A percentile compares a stretch with the other conserved stretches of the same genome.
Conservation (phyloP, 2,329 filamentous ascomycete genomes). For the Trichoderma endophyticum region DNA sequence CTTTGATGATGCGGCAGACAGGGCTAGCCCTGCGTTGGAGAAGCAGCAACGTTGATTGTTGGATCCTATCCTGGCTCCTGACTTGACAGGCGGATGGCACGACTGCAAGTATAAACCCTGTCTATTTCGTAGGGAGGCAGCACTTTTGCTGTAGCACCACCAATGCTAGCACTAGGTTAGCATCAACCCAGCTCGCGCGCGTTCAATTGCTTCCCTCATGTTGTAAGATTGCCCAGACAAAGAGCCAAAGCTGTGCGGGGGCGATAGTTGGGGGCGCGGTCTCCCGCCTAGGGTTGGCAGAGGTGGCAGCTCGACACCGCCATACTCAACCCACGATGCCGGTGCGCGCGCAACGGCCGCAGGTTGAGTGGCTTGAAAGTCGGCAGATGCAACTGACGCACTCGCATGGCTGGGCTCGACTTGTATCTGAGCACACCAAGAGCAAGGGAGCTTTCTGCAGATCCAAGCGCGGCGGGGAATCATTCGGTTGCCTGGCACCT, state of each 20-base stretch:
- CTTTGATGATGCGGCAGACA: not conserved
- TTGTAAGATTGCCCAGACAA: not conserved
- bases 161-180: not conserved
- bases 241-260: not conserved
- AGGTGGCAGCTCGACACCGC: not conserved
- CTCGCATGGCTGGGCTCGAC: not conserved
- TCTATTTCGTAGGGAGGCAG: not conserved
- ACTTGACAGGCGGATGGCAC: not conserved
- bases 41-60: not conserved
- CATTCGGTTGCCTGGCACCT: not conserved
- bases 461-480: slow-evolving; percentile 18
- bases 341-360: slow-evolving; percentile 6
- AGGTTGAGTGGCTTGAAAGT: not conserved
- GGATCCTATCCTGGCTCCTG: not conserved
- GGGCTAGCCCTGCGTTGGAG: slow-evolving; percentile 10
- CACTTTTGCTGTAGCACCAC: not conserved
- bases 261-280: not conserved
- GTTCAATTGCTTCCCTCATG: not conserved
- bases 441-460: slow-evolving; percentile 10
- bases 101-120: not conserved
- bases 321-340: not conserved
- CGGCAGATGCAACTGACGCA: not conserved
- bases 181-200: not conserved
- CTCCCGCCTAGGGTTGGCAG: not conserved
- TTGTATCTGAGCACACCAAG: not conserved